phyloP scores from a whole-genome alignment of 192 early-diverging fungal species.

The Bifiguratus adelaidae region DNA sequence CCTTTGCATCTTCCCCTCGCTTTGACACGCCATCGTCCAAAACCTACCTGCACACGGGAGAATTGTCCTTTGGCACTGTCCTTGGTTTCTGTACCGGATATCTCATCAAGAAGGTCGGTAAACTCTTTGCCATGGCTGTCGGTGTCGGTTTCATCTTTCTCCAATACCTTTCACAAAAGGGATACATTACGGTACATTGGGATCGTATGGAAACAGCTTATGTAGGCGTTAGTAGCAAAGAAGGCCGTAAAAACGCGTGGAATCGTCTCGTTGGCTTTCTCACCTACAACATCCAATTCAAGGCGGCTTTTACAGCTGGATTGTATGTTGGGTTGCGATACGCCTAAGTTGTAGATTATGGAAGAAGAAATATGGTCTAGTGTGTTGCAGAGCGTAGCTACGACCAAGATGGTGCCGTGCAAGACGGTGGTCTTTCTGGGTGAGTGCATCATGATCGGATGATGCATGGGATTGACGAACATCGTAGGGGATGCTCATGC shows the following conservation, averaged over 20 bases:
- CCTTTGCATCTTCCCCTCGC: no score
- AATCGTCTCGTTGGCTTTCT: constrained; percentile 24
- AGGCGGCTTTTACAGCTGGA: constrained; percentile 31
- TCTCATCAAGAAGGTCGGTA: constrained; percentile 36
- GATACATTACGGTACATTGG: constrained; percentile 34
- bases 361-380: constrained; percentile 67
- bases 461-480: no score
- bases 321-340: constrained; percentile 32
- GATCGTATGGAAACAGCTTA: constrained; percentile 16
- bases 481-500: no score
- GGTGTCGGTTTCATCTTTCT: constrained; percentile 32
- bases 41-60: constrained; percentile 19
- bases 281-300: constrained; percentile 39
- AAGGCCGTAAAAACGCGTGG: constrained; percentile 25
- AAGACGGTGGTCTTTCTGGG: constrained; percentile 79
- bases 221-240: constrained; percentile 20
- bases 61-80: constrained; percentile 30
- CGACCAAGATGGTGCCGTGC: constrained; percentile 62
- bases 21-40: no score
- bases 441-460: constrained; percentile 11
- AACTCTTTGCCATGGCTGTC: constrained; percentile 26
- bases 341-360: no score
- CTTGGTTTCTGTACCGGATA: constrained; percentile 38
- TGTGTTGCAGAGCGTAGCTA: constrained; percentile 64
- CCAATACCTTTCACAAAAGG: constrained; percentile 19